Percentiles rank a stretch among this genome's conserved stretches.
phyloP scores from a whole-genome alignment of 805 yeast genomes.

The Ogataea polymorpha region DNA sequence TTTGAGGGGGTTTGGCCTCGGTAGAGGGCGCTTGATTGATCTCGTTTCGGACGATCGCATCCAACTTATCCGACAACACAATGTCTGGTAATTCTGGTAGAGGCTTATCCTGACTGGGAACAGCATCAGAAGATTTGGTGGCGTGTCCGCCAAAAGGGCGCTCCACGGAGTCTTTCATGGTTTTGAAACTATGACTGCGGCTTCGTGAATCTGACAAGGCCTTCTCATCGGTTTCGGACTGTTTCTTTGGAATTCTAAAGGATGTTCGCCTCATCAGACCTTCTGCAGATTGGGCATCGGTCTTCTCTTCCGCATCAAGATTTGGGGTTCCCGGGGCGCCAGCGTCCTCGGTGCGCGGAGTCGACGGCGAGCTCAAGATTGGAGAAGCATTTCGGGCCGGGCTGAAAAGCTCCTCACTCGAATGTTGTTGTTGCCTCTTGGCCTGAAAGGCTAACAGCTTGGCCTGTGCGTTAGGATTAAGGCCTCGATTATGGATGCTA shows the following conservation, averaged over 20 bases:
- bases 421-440: constrained; percentile 49
- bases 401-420: constrained; percentile 7
- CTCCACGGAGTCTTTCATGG: constrained; percentile 4
- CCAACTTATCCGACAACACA: constrained; percentile 2
- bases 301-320: constrained; percentile 12
- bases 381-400: constrained; percentile 6
- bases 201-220: constrained; percentile 36
- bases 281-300: constrained; percentile 6
- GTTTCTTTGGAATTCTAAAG: constrained; percentile 23
- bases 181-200: constrained; percentile 16
- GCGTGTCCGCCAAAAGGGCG: constrained; percentile 11
- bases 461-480: constrained; percentile 81
- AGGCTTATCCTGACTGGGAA: constrained; percentile 1
- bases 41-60: constrained; percentile 5
- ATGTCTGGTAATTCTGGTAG: constrained; percentile 3
- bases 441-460: constrained; percentile 84
- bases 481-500: constrained; percentile 32
- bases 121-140: constrained; percentile 4
- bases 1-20: constrained; percentile 8
- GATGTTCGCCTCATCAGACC: constrained; percentile 25
- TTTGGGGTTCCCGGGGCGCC: constrained; percentile 19
- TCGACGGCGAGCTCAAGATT: constrained; percentile 17
- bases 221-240: constrained; percentile 26
- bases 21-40: not conserved
- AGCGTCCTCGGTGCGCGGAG: constrained; percentile 19